Evolutionary conservation across 2,329 filamentous ascomycete genomes (phyloP), one percentile per base, ranked within the genome.

Genomic region (Rutstroemia sydowiana): DNA sequence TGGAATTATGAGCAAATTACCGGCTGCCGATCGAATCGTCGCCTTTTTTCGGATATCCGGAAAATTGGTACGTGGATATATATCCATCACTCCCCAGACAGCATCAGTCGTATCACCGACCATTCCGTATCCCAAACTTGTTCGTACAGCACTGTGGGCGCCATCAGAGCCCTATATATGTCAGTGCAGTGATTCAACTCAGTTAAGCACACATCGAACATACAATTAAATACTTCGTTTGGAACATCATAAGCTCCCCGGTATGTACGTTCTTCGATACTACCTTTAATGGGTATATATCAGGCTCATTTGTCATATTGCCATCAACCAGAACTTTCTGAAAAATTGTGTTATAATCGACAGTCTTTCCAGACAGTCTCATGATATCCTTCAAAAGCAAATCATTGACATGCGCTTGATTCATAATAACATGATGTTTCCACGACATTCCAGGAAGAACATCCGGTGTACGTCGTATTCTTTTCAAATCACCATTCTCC

Each of bases 381-480:
- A n/a, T 14, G 2, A 37, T 37, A 16, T 37, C 18, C 34, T 85
- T 81, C 0, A 84, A 69, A 57, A 85, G 79, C 61, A 83, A 82
- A 1, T 74, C 71, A 63, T 88, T 84, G 53, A 88, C 78, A 1
- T 83, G 76, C 9, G 84, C 85, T 65, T 89, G 85, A 58, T 87
- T 84, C 39, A 90, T 66, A 7, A 86, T 81, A 3, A 81, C 76
- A 63, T 88, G 78, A 43, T 79, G 78, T 57, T 84, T 84, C 16
- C 76, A 75, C 13, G 75, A 82, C 46, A 85, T 68, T 1, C 81
- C 82, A 1, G 74, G 72, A 41, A 77, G 39, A 69, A 69, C 48
- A 88, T 74, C 34, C 14, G 34, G n/a, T 2, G 34, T 18, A 9
- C n/a, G n/a, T 11, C 34, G n/a, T 10, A 14, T 37, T 0, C 70